These are phyloP conservation scores for Cadophora malorum DNA, from an alignment of 2,329 filamentous ascomycete species.

Conservation along the genomic window DNA sequence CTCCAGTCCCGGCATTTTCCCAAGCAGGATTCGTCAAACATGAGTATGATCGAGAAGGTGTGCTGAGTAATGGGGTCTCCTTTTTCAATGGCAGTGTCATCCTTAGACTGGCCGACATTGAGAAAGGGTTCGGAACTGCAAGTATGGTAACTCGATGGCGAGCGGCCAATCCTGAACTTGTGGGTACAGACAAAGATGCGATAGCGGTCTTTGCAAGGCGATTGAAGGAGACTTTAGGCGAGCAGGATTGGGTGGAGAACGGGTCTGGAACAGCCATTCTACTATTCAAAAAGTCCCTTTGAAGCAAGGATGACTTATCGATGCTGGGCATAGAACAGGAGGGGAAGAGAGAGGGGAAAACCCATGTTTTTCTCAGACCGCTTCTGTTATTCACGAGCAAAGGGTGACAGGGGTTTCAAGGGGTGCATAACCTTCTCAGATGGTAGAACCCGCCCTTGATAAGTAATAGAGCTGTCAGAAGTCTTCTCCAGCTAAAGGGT, in stretches of 20 bases:
- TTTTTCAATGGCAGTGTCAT: conserved; percentile 41
- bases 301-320: conserved; percentile 2
- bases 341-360: not conserved
- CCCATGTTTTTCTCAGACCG: not conserved
- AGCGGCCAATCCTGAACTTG: conserved; percentile 47
- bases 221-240: conserved; percentile 30
- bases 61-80: conserved; percentile 37
- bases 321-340: not conserved
- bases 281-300: conserved; percentile 35
- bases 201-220: conserved; percentile 37
- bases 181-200: conserved; percentile 48
- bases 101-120: conserved; percentile 33
- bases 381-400: not conserved
- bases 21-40: conserved; percentile 44
- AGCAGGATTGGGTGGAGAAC: conserved; percentile 25
- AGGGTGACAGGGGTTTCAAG: not conserved
- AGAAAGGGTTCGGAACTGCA: conserved; percentile 44
- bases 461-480: conserved; percentile 8
- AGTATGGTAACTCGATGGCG: conserved; percentile 50
- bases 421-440: conserved; percentile 4
- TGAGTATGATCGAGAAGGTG: conserved; percentile 48
- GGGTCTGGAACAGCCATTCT: conserved; percentile 31
- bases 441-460: not conserved
- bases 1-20: conserved; percentile 44
- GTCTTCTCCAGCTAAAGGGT: not conserved